phyloP scores from a whole-genome alignment of 805 yeast genomes.

The Pichia heedii region DNA sequence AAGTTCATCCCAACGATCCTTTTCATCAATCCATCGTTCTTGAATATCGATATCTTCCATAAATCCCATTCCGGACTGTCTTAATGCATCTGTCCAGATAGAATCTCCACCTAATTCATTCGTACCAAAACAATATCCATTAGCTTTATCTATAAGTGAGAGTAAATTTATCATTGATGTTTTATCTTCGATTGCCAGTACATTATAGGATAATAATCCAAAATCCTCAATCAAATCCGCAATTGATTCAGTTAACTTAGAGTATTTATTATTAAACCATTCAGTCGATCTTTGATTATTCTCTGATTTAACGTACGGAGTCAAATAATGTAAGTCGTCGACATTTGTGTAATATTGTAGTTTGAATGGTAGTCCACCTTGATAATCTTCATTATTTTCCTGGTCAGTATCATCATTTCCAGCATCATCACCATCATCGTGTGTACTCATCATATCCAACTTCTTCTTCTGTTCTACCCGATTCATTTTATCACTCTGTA shows the following conservation, averaged over 20 bases:
- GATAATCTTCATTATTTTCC: conserved; percentile 8
- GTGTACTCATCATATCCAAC: neutral
- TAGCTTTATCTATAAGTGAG: conserved; percentile 76
- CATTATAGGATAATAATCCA: conserved; percentile 81
- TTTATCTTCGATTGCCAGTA: conserved; percentile 84
- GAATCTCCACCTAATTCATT: conserved; percentile 96
- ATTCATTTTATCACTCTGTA: conserved; percentile 21
- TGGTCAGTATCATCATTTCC: conserved; percentile 21
- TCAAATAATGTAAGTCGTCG: conserved; percentile 64
- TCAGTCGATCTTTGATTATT: conserved; percentile 54
- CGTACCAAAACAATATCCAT: conserved; percentile 87
- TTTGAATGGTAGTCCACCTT: conserved; percentile 74
- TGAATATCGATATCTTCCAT: conserved; percentile 65
- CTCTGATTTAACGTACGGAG: conserved; percentile 65
- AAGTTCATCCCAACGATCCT: conserved; percentile 62
- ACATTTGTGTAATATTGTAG: conserved; percentile 88
- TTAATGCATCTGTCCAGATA: conserved; percentile 92
- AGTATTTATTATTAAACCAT: conserved; percentile 35
- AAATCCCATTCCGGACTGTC: conserved; percentile 54
- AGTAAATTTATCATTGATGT: conserved; percentile 80
- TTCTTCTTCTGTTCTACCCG: conserved; percentile 14
- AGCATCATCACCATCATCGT: conserved; percentile 1
- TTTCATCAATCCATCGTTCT: conserved; percentile 90
- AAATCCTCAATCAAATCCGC: conserved; percentile 83
- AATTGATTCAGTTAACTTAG: conserved; percentile 62